Base-by-base conservation (phyloP, 1,139 yeast genomes). In the Protomyces pachydermus region DNA sequence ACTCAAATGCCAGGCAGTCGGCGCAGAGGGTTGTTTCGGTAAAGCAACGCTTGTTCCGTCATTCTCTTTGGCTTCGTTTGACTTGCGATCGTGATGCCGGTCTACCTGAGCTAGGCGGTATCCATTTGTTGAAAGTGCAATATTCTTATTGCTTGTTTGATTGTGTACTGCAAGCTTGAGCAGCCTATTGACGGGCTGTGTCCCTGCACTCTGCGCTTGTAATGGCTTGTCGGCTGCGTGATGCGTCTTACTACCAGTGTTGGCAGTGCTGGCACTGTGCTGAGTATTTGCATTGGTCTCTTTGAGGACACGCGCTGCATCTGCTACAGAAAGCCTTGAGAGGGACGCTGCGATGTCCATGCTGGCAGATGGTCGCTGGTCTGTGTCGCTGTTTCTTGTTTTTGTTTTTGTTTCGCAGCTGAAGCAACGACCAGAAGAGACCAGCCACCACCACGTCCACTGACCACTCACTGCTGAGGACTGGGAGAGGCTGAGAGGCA, bases 1-100 rank as follows among this genome's bases (percentile, higher is more conserved):
- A 37, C 80, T 76, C 34, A 85, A 73, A 1, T 77, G 68, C 63
- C 73, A 76, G 48, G 72, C 66, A 14, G 38, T 32, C 1, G 65
- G 56, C 28, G 68, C 68, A 16, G 67, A 54, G 23, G 70, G 69
- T 18, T 65, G 57, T 58, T 52, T 39, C 9, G 48, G 18, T 3
- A 52, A 32, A 2, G 56, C 16, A 16, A 51, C 60, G 57, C 18
- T 60, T 6, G 38, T 18, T 5, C 54, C 38, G n/a, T 28, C 35
- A 50, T 28, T 50, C 35, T 34, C 38, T 38, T 28, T 50, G 2
- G 16, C 37, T 39, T 54, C 64, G 16, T n/a, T 35, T 5, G 64
- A 54, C 32, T 54, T 54, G n/a, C 64, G 46, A 48, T 54, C 60
- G 54, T 25, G 56, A 51, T 53, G 62, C 45, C 16, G 14, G 16